Base-by-base conservation (phyloP, 2,329 filamentous ascomycete species). In the Pezicula carpinea region DNA sequence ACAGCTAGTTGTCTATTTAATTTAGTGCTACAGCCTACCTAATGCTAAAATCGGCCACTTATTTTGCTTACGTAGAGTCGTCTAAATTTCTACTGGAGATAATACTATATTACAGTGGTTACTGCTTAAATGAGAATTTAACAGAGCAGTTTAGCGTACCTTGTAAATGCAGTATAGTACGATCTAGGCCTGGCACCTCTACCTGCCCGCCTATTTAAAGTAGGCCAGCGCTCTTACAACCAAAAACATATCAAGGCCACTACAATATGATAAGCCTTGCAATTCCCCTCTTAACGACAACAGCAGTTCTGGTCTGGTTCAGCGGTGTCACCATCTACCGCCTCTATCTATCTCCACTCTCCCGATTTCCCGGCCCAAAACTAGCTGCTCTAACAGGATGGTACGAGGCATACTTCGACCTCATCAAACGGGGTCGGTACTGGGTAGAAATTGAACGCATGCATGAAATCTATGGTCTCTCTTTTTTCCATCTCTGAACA, bases 281-380 rank as follows among this genome's bases (percentile, higher is more conserved):
- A 34, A 34, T 34, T 34, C 3, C 32, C 5, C 32, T 34, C 32
- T 13, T 34, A 6, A 11, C 32, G 11, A 34, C 32, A 34, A 34
- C 32, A 34, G 5, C 5, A 5, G 32, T 34, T 13, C 11, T 34
- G 6, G 32, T 4, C 32, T 34, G 32, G 32, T 5, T 34, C 6
- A 7, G 32, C 32, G 17, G 32, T 34, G 14, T 34, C 6, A 34
- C 17, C 14, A 34, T 34, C 23, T 53, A 53, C 33, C 61, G 64
- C 39, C 55, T 66, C 18, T 65, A 51, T 42, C 54, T 65, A 6
- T 54, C 59, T 42, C 62, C 61, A 8, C 50, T 65, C 11, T 53
- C 58, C 6, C 38, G 45, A 3, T 64, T 66, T 43, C 61, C 57
- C 3, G 64, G 64, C 4, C 64, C 63, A 8, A 61, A 48, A 32